These are phyloP conservation scores for Ophiostoma himal-ulmi DNA, from an alignment of 2,329 filamentous ascomycete species.

Conservation along the genomic window DNA sequence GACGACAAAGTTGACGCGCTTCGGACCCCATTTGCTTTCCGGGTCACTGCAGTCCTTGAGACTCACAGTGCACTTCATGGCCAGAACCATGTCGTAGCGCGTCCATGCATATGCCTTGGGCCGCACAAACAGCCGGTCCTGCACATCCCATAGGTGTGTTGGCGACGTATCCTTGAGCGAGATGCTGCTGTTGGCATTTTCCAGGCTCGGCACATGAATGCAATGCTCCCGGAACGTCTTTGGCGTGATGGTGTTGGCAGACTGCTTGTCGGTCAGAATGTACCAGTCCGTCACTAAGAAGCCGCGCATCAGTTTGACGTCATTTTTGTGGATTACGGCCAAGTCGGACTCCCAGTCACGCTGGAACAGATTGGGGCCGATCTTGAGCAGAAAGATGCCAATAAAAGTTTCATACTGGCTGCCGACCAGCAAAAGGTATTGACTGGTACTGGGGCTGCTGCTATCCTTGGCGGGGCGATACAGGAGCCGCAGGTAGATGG, in stretches of 20 bases:
- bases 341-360: slow-evolving; percentile 18
- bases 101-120: slow-evolving; percentile 20
- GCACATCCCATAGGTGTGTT: slow-evolving; percentile 21
- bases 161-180: slow-evolving; percentile 18
- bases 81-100: slow-evolving; percentile 23
- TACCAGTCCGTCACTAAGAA: slow-evolving; percentile 16
- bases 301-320: background rate
- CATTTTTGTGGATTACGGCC: background rate
- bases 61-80: slow-evolving; percentile 11
- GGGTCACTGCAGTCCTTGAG: background rate
- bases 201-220: slow-evolving; percentile 15
- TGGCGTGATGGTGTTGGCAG: background rate
- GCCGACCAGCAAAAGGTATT: slow-evolving; percentile 20
- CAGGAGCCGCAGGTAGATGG: slow-evolving; percentile 17
- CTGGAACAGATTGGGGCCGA: slow-evolving; percentile 23
- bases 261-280: slow-evolving; percentile 17
- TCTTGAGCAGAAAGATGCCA: slow-evolving; percentile 21
- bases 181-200: background rate
- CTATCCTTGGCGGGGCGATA: background rate
- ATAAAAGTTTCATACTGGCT: slow-evolving; percentile 12
- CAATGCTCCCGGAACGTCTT: slow-evolving; percentile 12
- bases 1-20: slow-evolving; percentile 14
- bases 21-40: background rate
- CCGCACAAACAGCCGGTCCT: slow-evolving; percentile 22
- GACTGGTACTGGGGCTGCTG: background rate